Base-by-base conservation (phyloP, 2,329 filamentous ascomycete genomes). In the Mycosphaerella sp. region DNA sequence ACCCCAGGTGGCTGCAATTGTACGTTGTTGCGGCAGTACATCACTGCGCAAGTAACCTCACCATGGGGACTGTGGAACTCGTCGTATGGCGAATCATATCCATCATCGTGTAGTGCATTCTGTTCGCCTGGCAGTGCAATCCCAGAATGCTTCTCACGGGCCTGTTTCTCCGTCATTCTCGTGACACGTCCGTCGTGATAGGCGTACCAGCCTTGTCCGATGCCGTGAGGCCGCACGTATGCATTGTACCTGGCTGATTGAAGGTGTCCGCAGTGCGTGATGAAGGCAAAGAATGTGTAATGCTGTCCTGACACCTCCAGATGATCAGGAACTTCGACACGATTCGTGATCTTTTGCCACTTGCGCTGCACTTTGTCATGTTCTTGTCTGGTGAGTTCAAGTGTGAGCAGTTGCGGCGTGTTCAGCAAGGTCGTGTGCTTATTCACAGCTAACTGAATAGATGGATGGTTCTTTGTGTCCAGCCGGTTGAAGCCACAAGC, bases 281-380 rank as follows among this genome's bases (percentile, higher is more conserved):
- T 70, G 58, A 83, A 79, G 2, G 80, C 80, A 58, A 81, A 84
- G 0, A 85, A 73, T 1, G 76, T 77, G 62, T 83, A 85, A 9
- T 71, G 65, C 10, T 69, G 70, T 7, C 65, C 71, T 26, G 72
- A 63, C n/a, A 83, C 67, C 42, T 73, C 73, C 26, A 84, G 64
- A 9, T 74, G 68, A 51, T 84, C 80, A 49, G 82, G 73, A 11
- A 84, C 61, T 2, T 74, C 71, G n/a, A 85, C 77, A 41, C 74
- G 75, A 62, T 83, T 76, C 48, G 77, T 73, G 5, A 81, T 64
- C 58, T 84, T 77, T 47, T 78, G 75, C 77, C 81, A 84, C 29
- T 78, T 76, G 2, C 80, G 76, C 34, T 74, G 72, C 3, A 70
- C 70, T 47, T 74, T 69, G 63, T 83, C 79, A 57, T 83, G 80